phyloP scores from a whole-genome alignment of 2,329 filamentous ascomycete species.

The Cladorrhinum sp. region DNA sequence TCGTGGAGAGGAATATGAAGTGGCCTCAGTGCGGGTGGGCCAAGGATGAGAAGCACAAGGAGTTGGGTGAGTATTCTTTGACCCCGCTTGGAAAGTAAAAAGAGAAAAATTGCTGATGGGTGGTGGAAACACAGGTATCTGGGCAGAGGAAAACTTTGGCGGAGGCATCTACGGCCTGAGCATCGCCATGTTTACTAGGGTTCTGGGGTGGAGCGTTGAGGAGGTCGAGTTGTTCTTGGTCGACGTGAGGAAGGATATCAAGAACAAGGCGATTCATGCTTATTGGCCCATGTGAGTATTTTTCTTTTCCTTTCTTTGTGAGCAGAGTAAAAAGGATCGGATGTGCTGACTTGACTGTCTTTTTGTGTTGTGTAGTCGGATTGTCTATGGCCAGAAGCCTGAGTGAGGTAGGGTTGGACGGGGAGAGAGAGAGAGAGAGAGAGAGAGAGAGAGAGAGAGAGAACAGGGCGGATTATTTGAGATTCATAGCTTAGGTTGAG shows the following conservation, averaged over 20 bases:
- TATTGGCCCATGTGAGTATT: constrained; percentile 27
- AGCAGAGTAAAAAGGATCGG: too few species aligned
- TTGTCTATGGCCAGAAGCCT: constrained; percentile 1
- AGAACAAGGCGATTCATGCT: constrained; percentile 19
- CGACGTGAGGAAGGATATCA: constrained; percentile 22
- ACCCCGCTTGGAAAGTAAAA: not conserved
- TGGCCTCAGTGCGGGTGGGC: constrained; percentile 36
- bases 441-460: too few species aligned
- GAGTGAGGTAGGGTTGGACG: too few species aligned
- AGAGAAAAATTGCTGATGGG: not conserved
- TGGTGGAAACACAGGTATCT: not conserved
- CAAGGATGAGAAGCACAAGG: constrained; percentile 15
- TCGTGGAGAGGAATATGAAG: constrained; percentile 31
- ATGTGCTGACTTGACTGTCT: not conserved
- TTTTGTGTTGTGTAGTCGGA: not conserved
- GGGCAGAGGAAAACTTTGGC: not conserved
- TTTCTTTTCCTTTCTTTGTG: not conserved
- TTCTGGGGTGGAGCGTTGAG: constrained; percentile 22
- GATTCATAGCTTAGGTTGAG: too few species aligned
- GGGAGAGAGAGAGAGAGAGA: too few species aligned
- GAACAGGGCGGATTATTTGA: too few species aligned
- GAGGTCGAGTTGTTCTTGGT: constrained; percentile 24
- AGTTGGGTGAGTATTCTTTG: constrained; percentile 4
- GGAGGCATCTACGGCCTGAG: constrained; percentile 15
- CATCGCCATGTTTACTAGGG: constrained; percentile 19